Evolutionary conservation across 805 yeast genomes (phyloP).

Genomic region (Hanseniaspora mollemarum): DNA sequence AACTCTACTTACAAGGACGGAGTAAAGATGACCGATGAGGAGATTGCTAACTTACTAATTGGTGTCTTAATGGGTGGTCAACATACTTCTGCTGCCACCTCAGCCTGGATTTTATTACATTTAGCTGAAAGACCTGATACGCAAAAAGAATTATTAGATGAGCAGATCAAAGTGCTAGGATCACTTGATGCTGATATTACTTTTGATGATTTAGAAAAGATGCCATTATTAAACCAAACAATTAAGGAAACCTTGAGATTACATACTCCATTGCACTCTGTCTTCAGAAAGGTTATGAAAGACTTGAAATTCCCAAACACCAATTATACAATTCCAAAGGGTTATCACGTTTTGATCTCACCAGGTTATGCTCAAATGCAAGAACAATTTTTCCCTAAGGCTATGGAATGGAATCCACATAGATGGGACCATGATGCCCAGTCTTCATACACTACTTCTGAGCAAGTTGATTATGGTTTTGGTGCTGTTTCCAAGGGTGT

Average conservation of each 20-base stretch:
- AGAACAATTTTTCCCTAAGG: slow-evolving; percentile 68
- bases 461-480: slow-evolving; percentile 79
- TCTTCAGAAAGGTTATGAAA: slow-evolving; percentile 79
- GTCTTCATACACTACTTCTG: slow-evolving; percentile 27
- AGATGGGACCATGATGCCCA: slow-evolving; percentile 59
- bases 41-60: slow-evolving; percentile 83
- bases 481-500: slow-evolving; percentile 95
- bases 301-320: slow-evolving; percentile 73
- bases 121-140: slow-evolving; percentile 77
- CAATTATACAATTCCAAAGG: slow-evolving; percentile 69
- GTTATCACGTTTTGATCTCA: slow-evolving; percentile 80
- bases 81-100: slow-evolving; percentile 92
- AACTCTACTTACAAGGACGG: slow-evolving; percentile 87
- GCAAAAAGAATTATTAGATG: slow-evolving; percentile 69
- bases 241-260: slow-evolving; percentile 89
- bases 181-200: slow-evolving; percentile 49
- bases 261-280: slow-evolving; percentile 93
- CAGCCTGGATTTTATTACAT: slow-evolving; percentile 88
- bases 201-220: slow-evolving; percentile 69
- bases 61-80: slow-evolving; percentile 99
- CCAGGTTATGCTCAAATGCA: slow-evolving; percentile 84
- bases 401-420: slow-evolving; percentile 64
- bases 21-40: slow-evolving; percentile 82
- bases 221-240: slow-evolving; percentile 71
- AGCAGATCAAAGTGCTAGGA: slow-evolving; percentile 53